These are phyloP conservation scores for Pythium periplocum DNA, from an alignment of 352 stramenopile genomes.

Conservation along the genomic window DNA sequence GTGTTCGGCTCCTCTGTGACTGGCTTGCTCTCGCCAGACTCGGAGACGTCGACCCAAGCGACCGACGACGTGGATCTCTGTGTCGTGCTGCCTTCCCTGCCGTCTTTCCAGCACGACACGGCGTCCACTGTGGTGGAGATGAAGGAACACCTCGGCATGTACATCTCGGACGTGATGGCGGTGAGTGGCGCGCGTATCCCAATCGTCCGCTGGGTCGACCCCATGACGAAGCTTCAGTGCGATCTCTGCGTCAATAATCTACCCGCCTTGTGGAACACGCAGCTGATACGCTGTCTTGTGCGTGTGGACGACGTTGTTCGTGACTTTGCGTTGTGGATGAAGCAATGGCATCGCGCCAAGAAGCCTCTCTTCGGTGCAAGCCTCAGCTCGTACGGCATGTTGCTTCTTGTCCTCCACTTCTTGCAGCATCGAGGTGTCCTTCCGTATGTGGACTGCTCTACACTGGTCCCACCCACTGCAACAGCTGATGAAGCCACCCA, in stretches of 20 bases:
- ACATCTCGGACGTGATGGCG: conserved; percentile 27
- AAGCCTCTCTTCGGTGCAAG: conserved; percentile 24
- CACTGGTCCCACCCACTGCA: conserved; percentile 1
- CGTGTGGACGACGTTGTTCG: background rate
- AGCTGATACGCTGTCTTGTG: conserved; percentile 32
- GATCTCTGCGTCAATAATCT: conserved; percentile 83
- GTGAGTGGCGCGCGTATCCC: conserved; percentile 56
- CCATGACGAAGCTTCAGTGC: conserved; percentile 31
- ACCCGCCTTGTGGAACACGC: conserved; percentile 76
- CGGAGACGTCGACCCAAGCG: background rate
- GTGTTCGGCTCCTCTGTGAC: conserved; percentile 70
- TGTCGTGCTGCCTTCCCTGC: conserved; percentile 50
- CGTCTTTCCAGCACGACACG: conserved; percentile 43
- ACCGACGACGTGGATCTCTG: conserved; percentile 70
- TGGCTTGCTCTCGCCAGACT: conserved; percentile 19
- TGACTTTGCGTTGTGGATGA: conserved; percentile 42
- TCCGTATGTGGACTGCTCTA: conserved; percentile 37
- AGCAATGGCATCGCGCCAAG: conserved; percentile 37
- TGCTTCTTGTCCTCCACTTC: conserved; percentile 64
- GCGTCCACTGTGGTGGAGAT: conserved; percentile 47
- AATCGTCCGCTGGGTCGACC: conserved; percentile 57
- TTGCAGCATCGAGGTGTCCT: conserved; percentile 46
- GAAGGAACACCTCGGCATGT: conserved; percentile 64
- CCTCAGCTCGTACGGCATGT: conserved; percentile 68
- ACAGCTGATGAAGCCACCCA: conserved; percentile 19